These are phyloP conservation scores for Circinella minor DNA, from an alignment of 371 early-diverging fungal species.

Conservation along the genomic window DNA sequence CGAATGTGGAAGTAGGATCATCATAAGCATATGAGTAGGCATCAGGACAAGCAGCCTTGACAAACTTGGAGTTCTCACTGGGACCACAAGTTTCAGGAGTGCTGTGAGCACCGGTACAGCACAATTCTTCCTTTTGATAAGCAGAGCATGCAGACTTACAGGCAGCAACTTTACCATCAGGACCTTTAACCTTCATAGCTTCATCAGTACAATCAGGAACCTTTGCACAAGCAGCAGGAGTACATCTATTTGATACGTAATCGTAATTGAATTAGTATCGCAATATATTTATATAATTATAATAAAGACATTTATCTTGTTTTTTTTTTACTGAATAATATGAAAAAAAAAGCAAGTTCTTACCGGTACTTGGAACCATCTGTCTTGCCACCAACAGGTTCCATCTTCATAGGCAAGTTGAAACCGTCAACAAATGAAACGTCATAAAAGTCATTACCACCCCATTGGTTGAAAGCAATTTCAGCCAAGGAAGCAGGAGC, in stretches of 20 bases:
- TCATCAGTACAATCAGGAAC: conserved; percentile 32
- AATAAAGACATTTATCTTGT: too few species aligned
- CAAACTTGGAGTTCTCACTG: conserved; percentile 31
- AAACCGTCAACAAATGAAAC: conserved; percentile 45
- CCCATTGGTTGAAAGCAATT: conserved; percentile 24
- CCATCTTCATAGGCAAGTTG: conserved; percentile 38
- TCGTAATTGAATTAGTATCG: too few species aligned
- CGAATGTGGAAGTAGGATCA: conserved; percentile 48
- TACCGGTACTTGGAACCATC: conserved; percentile 11
- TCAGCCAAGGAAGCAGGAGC: conserved; percentile 40
- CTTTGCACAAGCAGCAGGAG: conserved; percentile 25
- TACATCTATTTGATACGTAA: conserved; percentile 20
- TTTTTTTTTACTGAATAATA: too few species aligned
- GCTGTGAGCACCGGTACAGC: conserved; percentile 40
- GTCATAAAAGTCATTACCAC: conserved; percentile 38
- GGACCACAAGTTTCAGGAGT: conserved; percentile 32
- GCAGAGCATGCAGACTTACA: conserved; percentile 43
- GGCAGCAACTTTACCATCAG: neutral
- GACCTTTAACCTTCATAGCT: conserved; percentile 12
- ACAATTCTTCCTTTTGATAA: conserved; percentile 33
- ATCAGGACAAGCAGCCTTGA: conserved; percentile 41
- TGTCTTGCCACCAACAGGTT: conserved; percentile 19
- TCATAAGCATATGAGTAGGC: conserved; percentile 58
- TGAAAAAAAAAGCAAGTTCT: too few species aligned
- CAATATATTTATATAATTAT: too few species aligned